Evolutionary conservation across 108 stramenopile genomes (phyloP).

Genomic region (Cyclostephanos invisitatus): DNA sequence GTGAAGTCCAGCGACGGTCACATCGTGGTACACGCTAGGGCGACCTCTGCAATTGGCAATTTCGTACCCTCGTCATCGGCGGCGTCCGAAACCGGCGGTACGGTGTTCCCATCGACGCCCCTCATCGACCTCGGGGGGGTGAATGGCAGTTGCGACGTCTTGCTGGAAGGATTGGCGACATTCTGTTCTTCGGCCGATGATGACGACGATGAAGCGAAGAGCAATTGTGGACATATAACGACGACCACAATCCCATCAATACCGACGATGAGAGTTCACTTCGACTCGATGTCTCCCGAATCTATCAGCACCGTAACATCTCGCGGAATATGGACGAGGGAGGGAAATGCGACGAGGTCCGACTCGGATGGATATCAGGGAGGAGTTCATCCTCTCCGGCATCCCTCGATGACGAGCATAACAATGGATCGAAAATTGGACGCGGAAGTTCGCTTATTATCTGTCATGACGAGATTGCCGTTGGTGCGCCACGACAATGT

Average conservation of each 20-base stretch:
- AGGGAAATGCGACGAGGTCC: background rate
- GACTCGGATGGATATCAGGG: background rate
- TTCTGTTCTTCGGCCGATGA: background rate
- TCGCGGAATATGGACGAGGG: conserved; percentile 28
- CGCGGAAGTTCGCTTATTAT: conserved; percentile 69
- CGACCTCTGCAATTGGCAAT: background rate
- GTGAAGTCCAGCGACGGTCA: conserved; percentile 82
- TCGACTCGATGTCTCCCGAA: conserved; percentile 76
- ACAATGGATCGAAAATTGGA: conserved; percentile 89
- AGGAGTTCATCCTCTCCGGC: background rate
- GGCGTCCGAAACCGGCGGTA: conserved; percentile 5
- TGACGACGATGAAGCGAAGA: background rate
- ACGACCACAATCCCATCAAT: background rate
- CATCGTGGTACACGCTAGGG: conserved; percentile 36
- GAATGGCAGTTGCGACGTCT: conserved; percentile 84
- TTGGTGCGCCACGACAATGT: conserved; percentile 6
- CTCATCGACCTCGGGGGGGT: conserved; percentile 84
- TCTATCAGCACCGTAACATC: conserved; percentile 68
- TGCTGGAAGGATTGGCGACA: conserved; percentile 12
- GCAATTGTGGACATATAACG: background rate
- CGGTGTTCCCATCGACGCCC: background rate
- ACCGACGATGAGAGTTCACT: conserved; percentile 55
- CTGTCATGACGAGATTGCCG: conserved; percentile 15
- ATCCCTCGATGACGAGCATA: conserved; percentile 30
- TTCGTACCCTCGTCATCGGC: background rate